Base-by-base conservation (phyloP, 106 monocot genomes). In the Platanthera zijinensis region DNA sequence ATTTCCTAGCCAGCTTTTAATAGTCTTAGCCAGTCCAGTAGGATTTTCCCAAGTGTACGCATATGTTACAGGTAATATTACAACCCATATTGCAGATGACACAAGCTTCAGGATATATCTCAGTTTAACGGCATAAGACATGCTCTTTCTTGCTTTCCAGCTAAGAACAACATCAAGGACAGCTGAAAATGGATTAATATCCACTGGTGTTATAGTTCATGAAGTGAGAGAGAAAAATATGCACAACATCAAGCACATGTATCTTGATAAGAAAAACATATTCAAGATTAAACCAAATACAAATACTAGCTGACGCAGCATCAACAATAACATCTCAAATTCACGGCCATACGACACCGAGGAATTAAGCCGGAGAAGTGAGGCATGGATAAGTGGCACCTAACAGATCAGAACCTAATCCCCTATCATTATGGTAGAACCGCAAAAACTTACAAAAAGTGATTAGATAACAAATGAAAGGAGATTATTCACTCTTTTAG, bases 21-120 rank as follows among this genome's bases (percentile, higher is more conserved):
- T 86, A 46, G 85, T 87, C 56, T 70, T 82, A 50, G 78, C 82
- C 22, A 94, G 70, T 74, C 99, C 99, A 74, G 92, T 85, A 57
- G 99, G 94, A 79, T 92, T 90, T 78, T 99, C 83, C 86, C 85
- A 89, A 0, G 92, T 92, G 72, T 92, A 99, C 2, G 92, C 90
- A 88, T 94, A 99, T 30, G 92, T 90, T 50, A 99, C 79, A 10
- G 99, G 94, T 46, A 99, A 80, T 78, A 94, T 52, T 73, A 97
- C 72, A 71, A 92, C 99, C 99, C 99, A 99, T 68, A 82, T 83
- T 50, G 80, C 84, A 85, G 92, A 91, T 47, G 91, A 84, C 82
- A 88, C 71, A 53, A 94, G 84, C 80, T 99, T 99, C 39, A 99
- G 70, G 47, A 94, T 61, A 74, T 99, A 99, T 84, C 99, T 87